Evolutionary conservation across 257 asterid species (phyloP).

Genomic region (Fraxinus quadrangulata): DNA sequence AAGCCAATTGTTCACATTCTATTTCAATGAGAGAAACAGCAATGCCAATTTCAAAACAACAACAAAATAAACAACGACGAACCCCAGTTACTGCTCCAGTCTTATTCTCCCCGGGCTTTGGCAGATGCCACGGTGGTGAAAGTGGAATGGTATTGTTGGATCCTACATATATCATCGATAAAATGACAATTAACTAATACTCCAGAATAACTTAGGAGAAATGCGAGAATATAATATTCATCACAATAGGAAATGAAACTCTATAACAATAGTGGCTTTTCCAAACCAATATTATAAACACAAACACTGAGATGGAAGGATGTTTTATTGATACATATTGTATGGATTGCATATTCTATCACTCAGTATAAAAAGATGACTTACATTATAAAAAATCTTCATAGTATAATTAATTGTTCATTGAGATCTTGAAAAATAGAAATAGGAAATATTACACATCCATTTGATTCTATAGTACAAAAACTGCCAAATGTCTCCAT

Average conservation of each 20-base stretch:
- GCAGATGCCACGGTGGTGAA: slow-evolving; percentile 93
- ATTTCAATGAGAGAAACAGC: background rate
- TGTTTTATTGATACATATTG: background rate
- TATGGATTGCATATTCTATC: background rate
- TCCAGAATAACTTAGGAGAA: background rate
- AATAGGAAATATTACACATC: background rate
- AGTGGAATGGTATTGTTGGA: slow-evolving; percentile 75
- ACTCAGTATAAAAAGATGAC: background rate
- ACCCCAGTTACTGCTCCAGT: slow-evolving; percentile 66
- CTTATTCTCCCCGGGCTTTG: slow-evolving; percentile 82
- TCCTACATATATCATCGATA: slow-evolving; percentile 42
- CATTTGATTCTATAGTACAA: background rate
- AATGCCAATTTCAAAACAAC: slow-evolving; percentile 9
- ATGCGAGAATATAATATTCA: background rate
- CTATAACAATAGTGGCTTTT: background rate
- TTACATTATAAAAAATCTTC: background rate
- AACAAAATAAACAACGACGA: slow-evolving; percentile 30
- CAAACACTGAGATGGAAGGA: background rate
- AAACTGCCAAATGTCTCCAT: background rate
- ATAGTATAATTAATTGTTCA: background rate
- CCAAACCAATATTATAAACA: slow-evolving; percentile 1
- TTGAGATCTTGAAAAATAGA: background rate
- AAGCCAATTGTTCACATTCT: background rate
- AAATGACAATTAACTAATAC: background rate
- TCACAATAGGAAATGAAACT: background rate